phyloP scores from a whole-genome alignment of 257 asterid species.

The Capsicum chinense region DNA sequence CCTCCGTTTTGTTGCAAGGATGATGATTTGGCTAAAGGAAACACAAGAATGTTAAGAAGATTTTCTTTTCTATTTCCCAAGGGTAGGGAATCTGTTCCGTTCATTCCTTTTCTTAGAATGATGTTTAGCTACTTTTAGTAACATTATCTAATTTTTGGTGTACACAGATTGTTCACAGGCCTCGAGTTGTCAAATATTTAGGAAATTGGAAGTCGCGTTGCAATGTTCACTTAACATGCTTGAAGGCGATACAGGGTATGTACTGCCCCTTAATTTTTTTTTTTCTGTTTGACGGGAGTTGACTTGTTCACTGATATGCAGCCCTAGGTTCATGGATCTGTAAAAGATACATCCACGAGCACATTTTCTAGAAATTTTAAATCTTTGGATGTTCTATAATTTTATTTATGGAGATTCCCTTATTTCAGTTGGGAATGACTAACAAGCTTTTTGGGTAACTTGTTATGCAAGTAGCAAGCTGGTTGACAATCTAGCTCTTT shows the following conservation, averaged over 20 bases:
- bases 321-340: neutral
- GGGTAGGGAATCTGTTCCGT: constrained; percentile 42
- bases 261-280: neutral
- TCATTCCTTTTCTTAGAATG: constrained; percentile 2
- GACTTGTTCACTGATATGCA: constrained; percentile 2
- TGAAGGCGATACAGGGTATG: constrained; percentile 96
- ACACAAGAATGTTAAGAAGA: constrained; percentile 64
- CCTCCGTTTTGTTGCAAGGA: constrained; percentile 50
- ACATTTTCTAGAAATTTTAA: neutral
- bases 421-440: neutral
- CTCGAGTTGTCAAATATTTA: constrained; percentile 45
- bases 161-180: constrained; percentile 48
- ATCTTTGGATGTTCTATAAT: neutral
- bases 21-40: constrained; percentile 50
- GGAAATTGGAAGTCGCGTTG: constrained; percentile 62
- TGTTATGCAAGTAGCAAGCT: neutral
- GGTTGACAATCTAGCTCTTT: neutral
- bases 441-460: neutral
- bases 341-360: neutral
- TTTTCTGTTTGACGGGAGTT: neutral
- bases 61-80: constrained; percentile 72
- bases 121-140: constrained; percentile 11
- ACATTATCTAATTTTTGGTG: constrained; percentile 10
- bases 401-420: neutral
- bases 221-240: constrained; percentile 90